Evolutionary conservation across 257 asterid genomes (phyloP).

Genomic region (Nicotiana paniculata): DNA sequence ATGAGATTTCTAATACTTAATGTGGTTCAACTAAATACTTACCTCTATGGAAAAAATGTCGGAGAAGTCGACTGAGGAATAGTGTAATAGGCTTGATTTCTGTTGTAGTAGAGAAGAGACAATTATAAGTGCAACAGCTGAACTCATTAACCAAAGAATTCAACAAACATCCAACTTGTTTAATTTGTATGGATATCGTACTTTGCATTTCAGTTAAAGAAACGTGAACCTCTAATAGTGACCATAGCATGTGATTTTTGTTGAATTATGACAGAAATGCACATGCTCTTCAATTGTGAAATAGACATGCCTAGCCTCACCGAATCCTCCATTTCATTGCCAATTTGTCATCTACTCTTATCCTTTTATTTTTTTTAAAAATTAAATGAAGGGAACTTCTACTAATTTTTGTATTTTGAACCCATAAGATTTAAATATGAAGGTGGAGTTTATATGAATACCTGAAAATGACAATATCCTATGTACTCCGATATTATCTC

Average conservation of each 20-base stretch:
- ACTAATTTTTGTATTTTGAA: no score
- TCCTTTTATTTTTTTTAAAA: no score
- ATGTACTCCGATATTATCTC: no score
- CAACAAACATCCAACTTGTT: neutral
- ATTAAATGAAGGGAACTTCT: neutral
- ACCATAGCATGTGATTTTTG: conserved; percentile 15
- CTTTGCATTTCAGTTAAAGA: neutral
- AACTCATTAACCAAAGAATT: neutral
- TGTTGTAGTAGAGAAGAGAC: neutral
- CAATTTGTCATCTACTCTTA: neutral
- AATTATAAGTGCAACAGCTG: neutral
- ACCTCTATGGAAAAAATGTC: no score
- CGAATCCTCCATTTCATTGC: neutral
- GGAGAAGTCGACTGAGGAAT: no score
- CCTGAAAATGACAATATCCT: no score
- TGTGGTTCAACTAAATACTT: no score
- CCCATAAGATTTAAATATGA: no score
- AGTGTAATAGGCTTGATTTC: no score
- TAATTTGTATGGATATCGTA: neutral
- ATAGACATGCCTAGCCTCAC: neutral
- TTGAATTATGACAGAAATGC: conserved; percentile 23
- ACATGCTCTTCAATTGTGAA: conserved; percentile 24
- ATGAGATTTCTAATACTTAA: no score
- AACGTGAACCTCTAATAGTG: conserved; percentile 15
- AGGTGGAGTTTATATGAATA: no score